Evolutionary conservation across 169 alveolate genomes (phyloP), one percentile per base, ranked within the genome.

Genomic region (Neospora caninum): DNA sequence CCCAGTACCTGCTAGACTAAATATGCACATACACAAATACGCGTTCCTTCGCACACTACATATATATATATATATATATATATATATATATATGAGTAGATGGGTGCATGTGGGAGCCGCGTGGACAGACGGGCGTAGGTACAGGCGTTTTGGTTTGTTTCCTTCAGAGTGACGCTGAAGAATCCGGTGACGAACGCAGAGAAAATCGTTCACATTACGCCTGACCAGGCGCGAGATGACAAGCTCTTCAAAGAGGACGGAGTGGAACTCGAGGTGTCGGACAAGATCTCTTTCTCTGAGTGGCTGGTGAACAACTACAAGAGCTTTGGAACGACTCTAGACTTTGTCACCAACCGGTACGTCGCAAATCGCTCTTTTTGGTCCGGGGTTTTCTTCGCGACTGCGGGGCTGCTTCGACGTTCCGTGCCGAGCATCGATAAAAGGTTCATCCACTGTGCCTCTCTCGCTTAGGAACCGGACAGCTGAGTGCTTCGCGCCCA

Each of bases 221-320:
- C 98, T 0, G 96, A 96, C 41, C 97, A 97, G 91, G 97, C 96
- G 94, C 95, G 97, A 45, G 96, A 97, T 84, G 92, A 95, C 70
- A 42, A 88, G 94, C 96, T 95, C 36, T 92, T 87, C 64, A 92
- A 84, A 31, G 98, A 95, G 69, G 92, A 97, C 45, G 97, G 95
- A 58, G 73, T 95, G 10, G 99, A 99, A 88, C 95, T 98, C 91
- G 99, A 99, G 43, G 98, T 98, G 41, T 95, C 98, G 9, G 99
- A 97, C 87, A 97, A 97, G 93, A 98, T 97, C 82, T 97, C 98
- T 54, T 96, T 99, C 70, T 97, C 99, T 58, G 99, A 99, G 94
- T 99, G 99, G 99, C 97, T 99, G 10, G 99, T 99, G 54, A 98
- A 98, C 92, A 98, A 99, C 96, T 99, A 98, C 96, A 96, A 97